Conservation (phyloP, 352 stramenopile genomes). For the Pseudoperonospora humuli region DNA sequence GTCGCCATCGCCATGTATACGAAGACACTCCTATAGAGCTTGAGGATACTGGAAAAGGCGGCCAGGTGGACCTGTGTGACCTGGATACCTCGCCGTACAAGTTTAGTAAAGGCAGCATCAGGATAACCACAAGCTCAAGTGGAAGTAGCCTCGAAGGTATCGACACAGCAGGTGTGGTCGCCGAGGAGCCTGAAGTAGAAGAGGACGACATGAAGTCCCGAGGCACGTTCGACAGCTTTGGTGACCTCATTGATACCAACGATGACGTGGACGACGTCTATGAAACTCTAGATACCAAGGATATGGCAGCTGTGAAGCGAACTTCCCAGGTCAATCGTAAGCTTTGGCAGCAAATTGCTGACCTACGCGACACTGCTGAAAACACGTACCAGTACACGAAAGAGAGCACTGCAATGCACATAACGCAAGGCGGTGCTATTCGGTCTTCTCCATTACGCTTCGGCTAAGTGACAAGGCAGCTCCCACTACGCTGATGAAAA, state of each 20-base stretch:
- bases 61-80: conserved; percentile 11
- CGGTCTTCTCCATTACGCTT: conserved; percentile 1
- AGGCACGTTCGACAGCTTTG: conserved; percentile 31
- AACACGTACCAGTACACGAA: conserved; percentile 46
- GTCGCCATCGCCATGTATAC: conserved; percentile 6
- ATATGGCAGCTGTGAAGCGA: conserved; percentile 32
- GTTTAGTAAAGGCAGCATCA: conserved; percentile 26
- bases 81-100: conserved; percentile 8
- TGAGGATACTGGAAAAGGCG: conserved; percentile 9
- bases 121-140: conserved; percentile 27
- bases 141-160: conserved; percentile 23
- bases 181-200: conserved; percentile 16
- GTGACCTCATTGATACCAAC: conserved; percentile 19
- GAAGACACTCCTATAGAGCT: conserved; percentile 11
- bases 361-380: conserved; percentile 35
- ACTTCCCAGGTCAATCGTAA: conserved; percentile 22
- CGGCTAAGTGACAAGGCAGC: conserved; percentile 5
- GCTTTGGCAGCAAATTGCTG: conserved; percentile 42
- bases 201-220: conserved; percentile 15
- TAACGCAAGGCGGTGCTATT: conserved; percentile 17
- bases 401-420: conserved; percentile 32
- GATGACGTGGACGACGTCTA: conserved; percentile 33
- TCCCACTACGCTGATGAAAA: conserved; percentile 1
- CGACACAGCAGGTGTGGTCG: neutral
- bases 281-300: conserved; percentile 31